A percentile compares a stretch with the other conserved stretches of the same genome.
Conservation (phyloP, 2,329 filamentous ascomycete species). For the Colletotrichum siamense region DNA sequence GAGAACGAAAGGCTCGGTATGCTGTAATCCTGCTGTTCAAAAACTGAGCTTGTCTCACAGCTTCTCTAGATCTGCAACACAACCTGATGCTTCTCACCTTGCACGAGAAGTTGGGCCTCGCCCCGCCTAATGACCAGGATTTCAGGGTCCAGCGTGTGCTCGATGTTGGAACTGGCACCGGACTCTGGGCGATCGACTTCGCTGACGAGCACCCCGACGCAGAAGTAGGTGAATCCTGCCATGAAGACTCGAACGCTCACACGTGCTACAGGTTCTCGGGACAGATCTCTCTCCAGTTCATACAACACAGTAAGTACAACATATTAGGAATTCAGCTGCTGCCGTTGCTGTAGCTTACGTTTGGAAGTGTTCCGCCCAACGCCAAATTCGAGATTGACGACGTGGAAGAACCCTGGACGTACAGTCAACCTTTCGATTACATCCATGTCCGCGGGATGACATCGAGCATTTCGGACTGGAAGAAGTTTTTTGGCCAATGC, state of each 20-base stretch:
- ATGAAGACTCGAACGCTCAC: too few species aligned
- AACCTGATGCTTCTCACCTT: slow-evolving; percentile 36
- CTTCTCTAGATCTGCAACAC: slow-evolving; percentile 37
- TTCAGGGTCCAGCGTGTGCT: slow-evolving; percentile 34
- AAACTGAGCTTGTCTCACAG: neutral
- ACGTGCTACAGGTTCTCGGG: slow-evolving; percentile 33
- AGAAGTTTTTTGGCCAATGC: slow-evolving; percentile 48
- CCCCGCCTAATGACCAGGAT: slow-evolving; percentile 27
- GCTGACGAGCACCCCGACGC: slow-evolving; percentile 38
- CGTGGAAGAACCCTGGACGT: slow-evolving; percentile 57
- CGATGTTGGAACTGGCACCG: slow-evolving; percentile 54
- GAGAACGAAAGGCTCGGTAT: slow-evolving; percentile 13
- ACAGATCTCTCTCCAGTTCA: slow-evolving; percentile 48
- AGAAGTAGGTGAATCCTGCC: slow-evolving; percentile 22
- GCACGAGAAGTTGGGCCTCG: slow-evolving; percentile 30
- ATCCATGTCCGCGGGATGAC: slow-evolving; percentile 58
- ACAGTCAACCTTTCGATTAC: slow-evolving; percentile 56
- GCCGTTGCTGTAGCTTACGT: neutral
- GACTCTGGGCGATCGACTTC: slow-evolving; percentile 50
- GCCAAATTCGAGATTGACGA: slow-evolving; percentile 62
- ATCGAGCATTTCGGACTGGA: slow-evolving; percentile 56
- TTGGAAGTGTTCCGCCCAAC: slow-evolving; percentile 53
- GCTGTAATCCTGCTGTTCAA: neutral
- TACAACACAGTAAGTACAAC: slow-evolving; percentile 31
- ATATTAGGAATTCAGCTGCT: neutral